Evolutionary conservation across 768 basidiomycete species (phyloP), one percentile per base, ranked within the genome.

Genomic region (Leccinum ochraceum): DNA sequence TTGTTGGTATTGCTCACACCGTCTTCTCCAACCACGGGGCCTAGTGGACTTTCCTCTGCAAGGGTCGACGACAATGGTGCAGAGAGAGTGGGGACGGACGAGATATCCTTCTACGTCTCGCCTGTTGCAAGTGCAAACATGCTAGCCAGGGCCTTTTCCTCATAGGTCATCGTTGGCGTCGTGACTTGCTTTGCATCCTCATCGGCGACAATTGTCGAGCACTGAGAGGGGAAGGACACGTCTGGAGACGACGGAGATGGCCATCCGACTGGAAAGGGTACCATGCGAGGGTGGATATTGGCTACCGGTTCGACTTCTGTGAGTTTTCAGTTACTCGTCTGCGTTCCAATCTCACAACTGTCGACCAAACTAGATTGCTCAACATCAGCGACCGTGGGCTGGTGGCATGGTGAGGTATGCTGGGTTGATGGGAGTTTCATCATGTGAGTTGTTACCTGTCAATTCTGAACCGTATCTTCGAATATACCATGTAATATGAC

Each of bases 151-250:
- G 17, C 16, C 11, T 42, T 32, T 10, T 32, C 20, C 2, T 51
- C 22, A 2, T 10, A 26, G 16, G 26, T 17, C 5, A 17, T 46
- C 3, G 24, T 24, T 16, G 9, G 4, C 0, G 34, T 49, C 22
- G 44, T 24, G 28, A 11, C 20, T 8, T n/a, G 37, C 9, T 52
- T 26, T 13, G 22, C 32, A 28, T 34, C 59, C 2, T 36, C 14
- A 22, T 26, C 28, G 17, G 36, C 34, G 8, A 56, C 37, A 2
- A 60, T 37, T 1, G 46, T 56, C 63, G 50, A 56, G 11, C 37
- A 58, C 22, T 53, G 67, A 0, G 63, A 65, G 2, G 51, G 63
- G 34, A 54, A 59, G 17, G 57, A 55, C 13, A 59, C 28, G 20
- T 46, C 50, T 8, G 66, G 44, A 13, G 56, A 53, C 4, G 30